A percentile compares a stretch with the other conserved stretches of the same genome.
Evolutionary conservation across 139 green algal species (phyloP).

Genomic region (Chlamydomonas applanata): DNA sequence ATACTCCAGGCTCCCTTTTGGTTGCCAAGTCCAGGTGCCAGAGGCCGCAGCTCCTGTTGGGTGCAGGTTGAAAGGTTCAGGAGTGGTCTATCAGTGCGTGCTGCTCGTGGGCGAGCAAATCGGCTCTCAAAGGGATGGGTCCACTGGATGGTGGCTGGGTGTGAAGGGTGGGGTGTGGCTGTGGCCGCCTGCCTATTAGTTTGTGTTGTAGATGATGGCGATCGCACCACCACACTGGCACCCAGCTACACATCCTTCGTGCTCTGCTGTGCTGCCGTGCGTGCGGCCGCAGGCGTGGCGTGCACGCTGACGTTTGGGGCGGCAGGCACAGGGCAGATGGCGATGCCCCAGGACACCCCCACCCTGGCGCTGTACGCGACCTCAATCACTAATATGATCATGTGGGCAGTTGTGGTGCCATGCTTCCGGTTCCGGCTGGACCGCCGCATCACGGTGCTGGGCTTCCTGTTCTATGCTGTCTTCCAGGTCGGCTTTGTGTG

Average conservation of each 20-base stretch:
- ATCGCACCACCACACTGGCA: neutral
- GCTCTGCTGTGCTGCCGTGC: neutral
- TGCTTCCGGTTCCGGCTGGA: conserved; percentile 36
- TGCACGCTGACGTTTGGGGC: conserved; percentile 12
- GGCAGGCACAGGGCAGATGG: conserved; percentile 10
- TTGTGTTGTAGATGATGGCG: neutral
- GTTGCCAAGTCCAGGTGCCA: too few species aligned
- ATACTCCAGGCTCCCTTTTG: too few species aligned
- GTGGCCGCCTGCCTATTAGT: neutral
- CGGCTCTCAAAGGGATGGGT: too few species aligned
- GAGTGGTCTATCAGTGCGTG: too few species aligned
- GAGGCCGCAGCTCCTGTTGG: too few species aligned
- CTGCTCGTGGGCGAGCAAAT: too few species aligned
- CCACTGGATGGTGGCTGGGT: neutral
- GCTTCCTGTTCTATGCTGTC: conserved; percentile 31
- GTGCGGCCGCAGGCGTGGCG: conserved; percentile 11
- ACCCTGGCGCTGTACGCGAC: conserved; percentile 32
- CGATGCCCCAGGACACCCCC: conserved; percentile 21
- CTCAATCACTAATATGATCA: conserved; percentile 27
- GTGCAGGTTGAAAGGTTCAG: too few species aligned
- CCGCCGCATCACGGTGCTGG: conserved; percentile 11
- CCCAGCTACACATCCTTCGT: too few species aligned
- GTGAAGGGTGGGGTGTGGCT: too few species aligned
- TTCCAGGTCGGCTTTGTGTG: conserved; percentile 33
- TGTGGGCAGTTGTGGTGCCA: conserved; percentile 41